Evolutionary conservation across 441 rosid genomes (phyloP), one percentile per base, ranked within the genome.

Genomic region (Heliophila coronopifolia): DNA sequence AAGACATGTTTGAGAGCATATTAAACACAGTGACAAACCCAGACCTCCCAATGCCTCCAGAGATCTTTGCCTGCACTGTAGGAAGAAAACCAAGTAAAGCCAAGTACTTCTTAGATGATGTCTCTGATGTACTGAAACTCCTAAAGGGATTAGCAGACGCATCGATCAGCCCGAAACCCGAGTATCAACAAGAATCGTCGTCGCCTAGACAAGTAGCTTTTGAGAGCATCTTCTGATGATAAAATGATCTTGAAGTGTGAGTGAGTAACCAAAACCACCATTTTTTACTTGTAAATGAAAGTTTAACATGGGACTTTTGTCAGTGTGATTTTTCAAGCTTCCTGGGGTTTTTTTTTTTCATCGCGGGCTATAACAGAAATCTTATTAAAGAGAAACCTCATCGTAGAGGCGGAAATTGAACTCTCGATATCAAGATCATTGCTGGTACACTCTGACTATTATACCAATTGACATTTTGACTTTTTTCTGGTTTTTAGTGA

Each of bases 51-150:
- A 35, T 30, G 36, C 28, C 61, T 24, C 80, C 78, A 10, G 82
- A 77, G 63, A 71, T 78, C 15, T 73, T 75, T 16, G 84, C 84
- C 9, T 73, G 81, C 71, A 79, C 80, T 0, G 78, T 74, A 12
- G 85, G 85, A 31, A 70, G 69, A 49, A 79, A 79, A 58, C 85
- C 81, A 6, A 76, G 85, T 74, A 79, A 74, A 59, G 81, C 85
- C 38, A 74, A 72, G 53, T 79, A 79, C 66, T 79, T 64, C 44
- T 77, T 79, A 7, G 79, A 76, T 4, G 76, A 66, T 44, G 73
- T 70, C 9, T 54, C 71, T 2, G 84, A 72, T n/a, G 76, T 78
- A 14, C 24, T 76, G 31, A 73, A 58, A 54, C 70, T 78, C 58
- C 73, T 78, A 37, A 70, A 63, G 22, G 77, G 84, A 52, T 61